These are phyloP conservation scores for Marchantia polymorpha DNA, from an alignment of 225 moss, liverwort and hornwort species.

Conservation along the genomic window DNA sequence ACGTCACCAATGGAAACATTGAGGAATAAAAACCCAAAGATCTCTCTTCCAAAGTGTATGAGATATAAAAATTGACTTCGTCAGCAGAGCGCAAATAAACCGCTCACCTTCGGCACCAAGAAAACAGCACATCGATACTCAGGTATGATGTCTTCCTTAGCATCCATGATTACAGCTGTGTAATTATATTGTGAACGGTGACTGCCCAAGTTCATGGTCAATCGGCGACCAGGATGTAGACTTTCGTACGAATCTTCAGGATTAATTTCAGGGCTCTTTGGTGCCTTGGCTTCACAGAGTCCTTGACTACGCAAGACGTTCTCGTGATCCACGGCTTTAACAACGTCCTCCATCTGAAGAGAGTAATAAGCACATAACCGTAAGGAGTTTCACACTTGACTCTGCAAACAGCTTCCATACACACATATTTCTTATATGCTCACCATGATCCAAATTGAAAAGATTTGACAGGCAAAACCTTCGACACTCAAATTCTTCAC, in stretches of 20 bases:
- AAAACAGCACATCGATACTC: constrained; percentile 74
- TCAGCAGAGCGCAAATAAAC: no score
- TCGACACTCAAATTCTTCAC: no score
- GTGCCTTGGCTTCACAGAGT: constrained; percentile 11
- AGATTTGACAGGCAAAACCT: no score
- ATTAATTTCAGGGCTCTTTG: constrained; percentile 24
- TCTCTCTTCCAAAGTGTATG: no score
- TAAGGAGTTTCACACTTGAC: no score
- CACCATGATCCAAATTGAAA: no score
- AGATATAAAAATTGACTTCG: no score
- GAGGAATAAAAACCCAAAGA: no score
- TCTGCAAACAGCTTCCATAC: no score
- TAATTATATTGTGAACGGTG: constrained; percentile 44
- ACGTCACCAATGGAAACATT: no score
- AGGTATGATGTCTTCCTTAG: constrained; percentile 68
- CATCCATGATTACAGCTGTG: constrained; percentile 66
- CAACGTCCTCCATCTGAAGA: constrained; percentile 57
- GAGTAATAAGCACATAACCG: neutral
- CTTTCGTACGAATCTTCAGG: constrained; percentile 50
- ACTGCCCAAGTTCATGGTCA: constrained; percentile 46
- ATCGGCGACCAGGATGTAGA: constrained; percentile 66
- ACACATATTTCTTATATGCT: no score
- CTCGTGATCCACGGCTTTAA: constrained; percentile 59
- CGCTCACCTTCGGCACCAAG: constrained; percentile 73
- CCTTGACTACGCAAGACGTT: constrained; percentile 56